These are phyloP conservation scores for Yarrowia deformans DNA, from an alignment of 805 yeast species.

Conservation along the genomic window DNA sequence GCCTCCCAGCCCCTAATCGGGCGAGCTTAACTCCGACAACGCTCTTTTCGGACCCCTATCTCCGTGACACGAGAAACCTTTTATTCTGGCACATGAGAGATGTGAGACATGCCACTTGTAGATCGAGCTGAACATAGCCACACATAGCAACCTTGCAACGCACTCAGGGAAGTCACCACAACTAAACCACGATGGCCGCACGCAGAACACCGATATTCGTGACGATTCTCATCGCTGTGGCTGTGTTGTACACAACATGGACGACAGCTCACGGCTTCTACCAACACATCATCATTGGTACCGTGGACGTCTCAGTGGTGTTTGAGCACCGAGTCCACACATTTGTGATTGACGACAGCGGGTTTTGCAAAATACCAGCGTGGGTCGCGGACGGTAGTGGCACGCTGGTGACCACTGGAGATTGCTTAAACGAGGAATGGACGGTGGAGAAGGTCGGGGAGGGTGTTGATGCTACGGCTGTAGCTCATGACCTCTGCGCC, in stretches of 20 bases:
- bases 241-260: not conserved
- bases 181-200: not conserved
- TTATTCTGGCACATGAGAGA: not conserved
- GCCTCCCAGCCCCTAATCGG: not conserved
- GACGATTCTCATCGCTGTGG: not conserved
- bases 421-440: not conserved
- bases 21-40: not conserved
- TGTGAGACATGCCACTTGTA: too few species aligned
- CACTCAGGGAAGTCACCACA: not conserved
- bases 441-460: not conserved
- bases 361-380: not conserved
- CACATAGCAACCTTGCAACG: not conserved
- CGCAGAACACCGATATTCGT: not conserved
- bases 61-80: not conserved
- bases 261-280: not conserved
- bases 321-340: not conserved
- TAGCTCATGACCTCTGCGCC: not conserved
- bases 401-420: not conserved
- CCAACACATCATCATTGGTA: constrained; percentile 6
- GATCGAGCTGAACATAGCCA: not conserved
- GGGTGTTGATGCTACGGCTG: not conserved
- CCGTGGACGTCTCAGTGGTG: constrained; percentile 6
- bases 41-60: not conserved
- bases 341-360: not conserved
- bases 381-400: not conserved